Conservation (phyloP, 148 eudicot genomes). For the Camellia sinensis region DNA sequence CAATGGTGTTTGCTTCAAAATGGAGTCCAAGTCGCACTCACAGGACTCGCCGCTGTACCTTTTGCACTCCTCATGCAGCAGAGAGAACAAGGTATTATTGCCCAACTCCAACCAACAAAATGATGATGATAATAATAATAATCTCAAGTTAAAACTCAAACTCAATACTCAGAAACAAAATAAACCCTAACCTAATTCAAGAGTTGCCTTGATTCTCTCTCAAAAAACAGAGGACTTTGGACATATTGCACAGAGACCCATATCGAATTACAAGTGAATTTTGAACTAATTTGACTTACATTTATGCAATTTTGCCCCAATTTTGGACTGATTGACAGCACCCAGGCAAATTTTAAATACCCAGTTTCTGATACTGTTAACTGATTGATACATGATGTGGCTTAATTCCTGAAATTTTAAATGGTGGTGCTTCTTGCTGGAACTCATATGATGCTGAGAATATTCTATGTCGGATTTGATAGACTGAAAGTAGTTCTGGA, state of each 20-base stretch:
- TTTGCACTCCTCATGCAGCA: constrained; percentile 84
- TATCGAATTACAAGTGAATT: background rate
- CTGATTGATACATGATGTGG: background rate
- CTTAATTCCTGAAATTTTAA: background rate
- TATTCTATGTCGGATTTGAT: background rate
- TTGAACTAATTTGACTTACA: background rate
- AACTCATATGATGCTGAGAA: background rate
- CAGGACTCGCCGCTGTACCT: constrained; percentile 54
- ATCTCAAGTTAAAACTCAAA: background rate
- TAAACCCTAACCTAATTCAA: constrained; percentile 9
- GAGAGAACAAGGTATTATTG: constrained; percentile 85
- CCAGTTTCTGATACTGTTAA: background rate
- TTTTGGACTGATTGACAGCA: background rate
- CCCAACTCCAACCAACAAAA: constrained; percentile 17
- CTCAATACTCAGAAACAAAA: background rate
- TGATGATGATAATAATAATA: background rate
- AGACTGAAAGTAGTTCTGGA: background rate
- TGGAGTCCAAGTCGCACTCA: constrained; percentile 57
- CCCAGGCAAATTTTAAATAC: background rate
- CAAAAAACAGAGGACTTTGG: constrained; percentile 12
- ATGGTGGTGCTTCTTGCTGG: background rate
- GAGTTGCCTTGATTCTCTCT: constrained; percentile 7
- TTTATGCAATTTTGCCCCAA: background rate
- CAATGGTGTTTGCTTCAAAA: constrained; percentile 67
- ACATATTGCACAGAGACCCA: constrained; percentile 12